phyloP scores from a whole-genome alignment of 257 asterid genomes.

The Leptodermis oblonga region DNA sequence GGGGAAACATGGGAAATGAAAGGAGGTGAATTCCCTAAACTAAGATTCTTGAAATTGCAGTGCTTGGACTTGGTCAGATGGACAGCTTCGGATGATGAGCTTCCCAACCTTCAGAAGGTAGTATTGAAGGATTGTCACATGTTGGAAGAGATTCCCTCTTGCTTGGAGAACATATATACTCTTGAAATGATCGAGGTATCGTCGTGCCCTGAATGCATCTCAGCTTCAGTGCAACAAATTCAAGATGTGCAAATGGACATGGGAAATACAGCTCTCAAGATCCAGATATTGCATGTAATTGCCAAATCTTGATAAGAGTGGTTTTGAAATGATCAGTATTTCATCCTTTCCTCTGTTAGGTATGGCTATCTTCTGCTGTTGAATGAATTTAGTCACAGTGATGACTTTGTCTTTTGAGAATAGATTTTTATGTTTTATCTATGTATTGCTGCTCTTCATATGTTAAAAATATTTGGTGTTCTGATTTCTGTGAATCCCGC shows the following conservation, averaged over 20 bases:
- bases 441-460: neutral
- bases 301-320: neutral
- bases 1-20: slow-evolving; percentile 12
- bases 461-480: too few species aligned
- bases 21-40: neutral
- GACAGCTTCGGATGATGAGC: neutral
- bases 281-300: neutral
- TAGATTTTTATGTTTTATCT: too few species aligned
- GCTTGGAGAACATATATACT: neutral
- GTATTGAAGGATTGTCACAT: neutral
- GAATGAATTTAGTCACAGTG: neutral
- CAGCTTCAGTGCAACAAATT: too few species aligned
- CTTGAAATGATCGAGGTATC: too few species aligned
- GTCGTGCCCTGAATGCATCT: too few species aligned
- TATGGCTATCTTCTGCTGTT: too few species aligned
- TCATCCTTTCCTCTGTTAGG: too few species aligned
- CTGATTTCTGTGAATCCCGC: neutral
- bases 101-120: neutral
- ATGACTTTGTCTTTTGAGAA: too few species aligned
- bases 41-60: slow-evolving; percentile 9
- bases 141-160: neutral
- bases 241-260: too few species aligned
- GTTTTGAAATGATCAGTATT: neutral
- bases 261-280: neutral
- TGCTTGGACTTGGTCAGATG: neutral